Conservation (phyloP, 2,329 filamentous ascomycete species). For the Pseudocercospora macadamiae region DNA sequence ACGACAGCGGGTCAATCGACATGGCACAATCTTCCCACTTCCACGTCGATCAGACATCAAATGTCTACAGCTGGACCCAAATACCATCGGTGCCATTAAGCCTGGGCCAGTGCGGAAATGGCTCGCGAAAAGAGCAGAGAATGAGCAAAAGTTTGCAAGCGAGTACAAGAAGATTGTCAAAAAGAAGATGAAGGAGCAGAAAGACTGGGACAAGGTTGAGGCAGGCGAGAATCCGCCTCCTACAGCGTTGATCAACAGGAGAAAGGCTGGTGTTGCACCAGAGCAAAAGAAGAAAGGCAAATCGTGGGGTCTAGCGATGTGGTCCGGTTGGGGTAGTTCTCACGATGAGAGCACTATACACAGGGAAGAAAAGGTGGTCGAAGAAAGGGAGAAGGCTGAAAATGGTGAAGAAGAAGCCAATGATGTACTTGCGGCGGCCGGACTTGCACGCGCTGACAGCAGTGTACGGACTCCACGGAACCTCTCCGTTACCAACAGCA, state of each 20-base stretch:
- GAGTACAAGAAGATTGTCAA: constrained; percentile 73
- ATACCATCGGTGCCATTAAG: constrained; percentile 78
- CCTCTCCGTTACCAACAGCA: background rate
- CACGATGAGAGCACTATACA: constrained; percentile 79
- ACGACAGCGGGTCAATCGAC: constrained; percentile 78
- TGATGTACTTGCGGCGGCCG: constrained; percentile 11
- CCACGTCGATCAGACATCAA: constrained; percentile 65
- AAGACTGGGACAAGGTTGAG: constrained; percentile 68
- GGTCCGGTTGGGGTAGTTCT: constrained; percentile 86
- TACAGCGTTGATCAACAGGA: constrained; percentile 63
- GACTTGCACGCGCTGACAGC: constrained; percentile 7
- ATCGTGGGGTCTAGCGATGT: constrained; percentile 72
- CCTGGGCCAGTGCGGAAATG: constrained; percentile 79
- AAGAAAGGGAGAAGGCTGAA: constrained; percentile 16
- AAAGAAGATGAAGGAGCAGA: constrained; percentile 72
- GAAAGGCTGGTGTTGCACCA: constrained; percentile 45
- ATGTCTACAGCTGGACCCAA: constrained; percentile 64
- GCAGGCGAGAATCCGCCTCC: constrained; percentile 78
- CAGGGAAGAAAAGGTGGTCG: constrained; percentile 56
- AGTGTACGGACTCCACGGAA: background rate
- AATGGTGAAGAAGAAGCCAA: constrained; percentile 3
- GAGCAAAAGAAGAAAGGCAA: constrained; percentile 50
- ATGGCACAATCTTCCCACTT: constrained; percentile 74
- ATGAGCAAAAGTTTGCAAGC: constrained; percentile 72
- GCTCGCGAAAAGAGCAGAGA: constrained; percentile 72